Base-by-base conservation (phyloP, 805 yeast species). In the Ogataea trehaloabstinens region DNA sequence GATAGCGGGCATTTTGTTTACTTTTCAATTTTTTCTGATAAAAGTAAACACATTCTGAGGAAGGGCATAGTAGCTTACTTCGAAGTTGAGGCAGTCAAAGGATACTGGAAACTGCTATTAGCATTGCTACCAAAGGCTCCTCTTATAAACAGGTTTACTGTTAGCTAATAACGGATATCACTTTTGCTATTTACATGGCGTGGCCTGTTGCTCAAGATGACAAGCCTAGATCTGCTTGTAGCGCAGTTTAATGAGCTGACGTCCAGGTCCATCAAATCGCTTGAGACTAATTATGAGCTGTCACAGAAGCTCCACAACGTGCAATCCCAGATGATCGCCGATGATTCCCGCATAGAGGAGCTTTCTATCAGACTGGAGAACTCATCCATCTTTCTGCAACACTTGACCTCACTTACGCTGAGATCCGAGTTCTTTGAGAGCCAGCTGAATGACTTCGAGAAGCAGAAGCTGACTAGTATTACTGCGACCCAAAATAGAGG, bases 351-450 rank as follows among this genome's bases (percentile, higher is more conserved):
- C 19, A 43, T 59, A 11, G 55, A 57, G 8, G 50, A 52, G 24
- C 34, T 60, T 2, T 34, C 46, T 5, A 47, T 55, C 5, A 44
- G 40, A 30, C 31, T 48, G 15, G 64, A 59, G 28, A 56, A 60
- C 34, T 38, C 58, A 1, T 48, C 51, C 11, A 55, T 55, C 10
- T 60, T 54, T 44, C 36, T 53, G 19, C 58, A 61, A 35, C 63
- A 62, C 40, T 39, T 63, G 35, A 48, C 61, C 0, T 55, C 66
- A 1, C 41, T 64, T 18, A 48, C 46, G n/a, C 42, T 62, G 16
- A 44, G 68, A 34, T 60, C 64, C 13, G 61, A 63, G 19, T 55
- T 63, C 28, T 52, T 64, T 32, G 63, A 64, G 30, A 56, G 58
- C 17, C 69, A 64, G 37, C 42, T 63, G 15, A 45, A 49, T n/a